Percentiles rank a stretch among this genome's conserved stretches.
Evolutionary conservation across 2,329 filamentous ascomycete genomes (phyloP).

Genomic region (Botrytis hyacinthi): DNA sequence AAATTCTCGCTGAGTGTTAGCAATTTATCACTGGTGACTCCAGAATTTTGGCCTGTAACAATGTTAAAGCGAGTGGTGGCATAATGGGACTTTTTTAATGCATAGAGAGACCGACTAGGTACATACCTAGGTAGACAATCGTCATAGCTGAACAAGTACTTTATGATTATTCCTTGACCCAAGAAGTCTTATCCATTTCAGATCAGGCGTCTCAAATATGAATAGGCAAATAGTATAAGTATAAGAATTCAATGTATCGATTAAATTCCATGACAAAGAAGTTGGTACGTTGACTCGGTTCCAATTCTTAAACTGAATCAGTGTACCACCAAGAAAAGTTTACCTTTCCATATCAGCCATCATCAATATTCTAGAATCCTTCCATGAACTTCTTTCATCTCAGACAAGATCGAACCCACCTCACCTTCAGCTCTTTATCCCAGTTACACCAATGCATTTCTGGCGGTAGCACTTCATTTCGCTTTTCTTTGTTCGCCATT

Average conservation of each 20-base stretch:
- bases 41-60: background rate
- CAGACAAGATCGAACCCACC: background rate
- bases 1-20: no score
- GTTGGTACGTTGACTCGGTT: fast-evolving
- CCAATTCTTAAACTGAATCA: background rate
- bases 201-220: background rate
- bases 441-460: background rate
- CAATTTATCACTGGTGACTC: background rate
- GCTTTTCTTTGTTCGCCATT: slow-evolving; percentile 1
- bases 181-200: background rate
- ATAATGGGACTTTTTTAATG: background rate
- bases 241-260: background rate
- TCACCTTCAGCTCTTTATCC: background rate
- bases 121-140: background rate
- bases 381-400: background rate
- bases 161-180: background rate
- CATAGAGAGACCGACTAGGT: background rate
- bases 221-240: background rate
- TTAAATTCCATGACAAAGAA: background rate
- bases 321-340: background rate
- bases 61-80: background rate
- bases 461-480: background rate
- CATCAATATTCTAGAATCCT: background rate
- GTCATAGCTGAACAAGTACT: background rate
- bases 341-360: background rate